Conservation (phyloP, 1,284 basidiomycete genomes). For the Pseudozyma thailandica region DNA sequence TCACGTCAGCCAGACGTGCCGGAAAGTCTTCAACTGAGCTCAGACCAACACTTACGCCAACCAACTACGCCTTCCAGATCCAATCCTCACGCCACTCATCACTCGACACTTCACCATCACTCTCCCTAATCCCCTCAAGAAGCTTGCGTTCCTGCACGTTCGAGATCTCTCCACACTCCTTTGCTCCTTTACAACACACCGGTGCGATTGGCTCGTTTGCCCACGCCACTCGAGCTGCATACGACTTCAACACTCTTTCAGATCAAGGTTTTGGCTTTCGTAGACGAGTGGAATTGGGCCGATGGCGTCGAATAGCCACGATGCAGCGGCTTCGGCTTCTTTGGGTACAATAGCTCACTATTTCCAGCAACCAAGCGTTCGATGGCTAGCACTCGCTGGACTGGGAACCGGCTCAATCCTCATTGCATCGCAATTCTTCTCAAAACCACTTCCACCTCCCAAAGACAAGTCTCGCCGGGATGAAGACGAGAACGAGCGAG, state of each 20-base stretch:
- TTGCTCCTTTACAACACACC: background rate
- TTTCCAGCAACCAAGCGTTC: slow-evolving; percentile 24
- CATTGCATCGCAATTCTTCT: slow-evolving; percentile 16
- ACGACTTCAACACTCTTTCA: background rate
- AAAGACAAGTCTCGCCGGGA: slow-evolving; percentile 1
- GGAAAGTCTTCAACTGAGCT: slow-evolving; percentile 18
- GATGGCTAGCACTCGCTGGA: slow-evolving; percentile 36
- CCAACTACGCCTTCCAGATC: background rate
- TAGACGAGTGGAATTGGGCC: slow-evolving; percentile 2
- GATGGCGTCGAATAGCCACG: slow-evolving; percentile 28
- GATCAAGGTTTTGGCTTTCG: background rate
- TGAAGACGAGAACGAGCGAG: slow-evolving; percentile 4
- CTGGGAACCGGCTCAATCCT: slow-evolving; percentile 34
- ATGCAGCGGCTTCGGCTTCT: slow-evolving; percentile 34
- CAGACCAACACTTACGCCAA: slow-evolving; percentile 15
- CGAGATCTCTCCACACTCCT: no score
- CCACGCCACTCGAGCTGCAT: background rate
- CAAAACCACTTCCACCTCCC: background rate
- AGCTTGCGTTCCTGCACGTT: no score
- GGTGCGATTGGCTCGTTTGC: background rate
- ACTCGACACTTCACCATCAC: background rate
- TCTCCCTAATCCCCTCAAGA: background rate
- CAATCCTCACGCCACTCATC: background rate
- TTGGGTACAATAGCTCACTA: slow-evolving; percentile 18
- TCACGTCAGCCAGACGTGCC: slow-evolving; percentile 23